These are phyloP conservation scores for Xylaria sp. DNA, from an alignment of 2,329 filamentous ascomycete genomes.

Conservation along the genomic window DNA sequence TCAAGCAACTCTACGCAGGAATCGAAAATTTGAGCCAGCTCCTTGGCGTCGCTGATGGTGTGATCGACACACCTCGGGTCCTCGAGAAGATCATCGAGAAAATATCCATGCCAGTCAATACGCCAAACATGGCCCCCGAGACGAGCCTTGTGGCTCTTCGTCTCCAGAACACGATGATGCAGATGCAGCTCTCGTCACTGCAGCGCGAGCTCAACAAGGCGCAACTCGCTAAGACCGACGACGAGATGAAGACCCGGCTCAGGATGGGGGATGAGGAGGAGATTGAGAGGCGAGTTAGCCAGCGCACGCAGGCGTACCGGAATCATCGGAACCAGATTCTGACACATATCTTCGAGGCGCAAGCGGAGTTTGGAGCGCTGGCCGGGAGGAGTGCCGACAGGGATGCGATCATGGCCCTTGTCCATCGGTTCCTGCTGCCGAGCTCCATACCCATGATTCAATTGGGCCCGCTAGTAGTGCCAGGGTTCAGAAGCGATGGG, in stretches of 20 bases:
- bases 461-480: background rate
- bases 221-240: conserved; percentile 5
- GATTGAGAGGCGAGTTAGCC: conserved; percentile 14
- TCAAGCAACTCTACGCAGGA: conserved; percentile 8
- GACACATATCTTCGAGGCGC: conserved; percentile 14
- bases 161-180: background rate
- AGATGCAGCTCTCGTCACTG: conserved; percentile 10
- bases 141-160: conserved; percentile 1
- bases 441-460: background rate
- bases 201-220: conserved; percentile 6
- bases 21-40: conserved; percentile 1
- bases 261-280: conserved; percentile 14
- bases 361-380: conserved; percentile 3
- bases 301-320: conserved; percentile 19
- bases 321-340: conserved; percentile 16
- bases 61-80: conserved; percentile 3
- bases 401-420: conserved; percentile 12
- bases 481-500: background rate
- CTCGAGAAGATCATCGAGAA: conserved; percentile 8
- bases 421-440: conserved; percentile 3
- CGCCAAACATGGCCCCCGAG: background rate
- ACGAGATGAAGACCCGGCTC: conserved; percentile 5
- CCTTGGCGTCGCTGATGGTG: conserved; percentile 6
- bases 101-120: background rate
- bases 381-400: conserved; percentile 6